These are phyloP conservation scores for Naganishia vishniacii DNA, from an alignment of 768 basidiomycete genomes.

Conservation along the genomic window DNA sequence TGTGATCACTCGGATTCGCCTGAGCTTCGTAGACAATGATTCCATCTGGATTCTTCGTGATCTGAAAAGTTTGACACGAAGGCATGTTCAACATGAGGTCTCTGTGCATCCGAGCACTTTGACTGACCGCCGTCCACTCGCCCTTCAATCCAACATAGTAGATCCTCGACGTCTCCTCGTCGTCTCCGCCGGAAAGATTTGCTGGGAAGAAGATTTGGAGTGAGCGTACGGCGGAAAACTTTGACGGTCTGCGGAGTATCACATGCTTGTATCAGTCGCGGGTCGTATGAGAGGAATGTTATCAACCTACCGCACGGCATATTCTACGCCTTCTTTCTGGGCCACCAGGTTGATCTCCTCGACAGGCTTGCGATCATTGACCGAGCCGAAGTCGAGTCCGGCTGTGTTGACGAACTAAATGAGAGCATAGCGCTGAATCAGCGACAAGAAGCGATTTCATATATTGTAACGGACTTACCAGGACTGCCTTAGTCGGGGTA, in stretches of 20 bases:
- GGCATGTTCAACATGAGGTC: not conserved
- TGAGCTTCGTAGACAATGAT: conserved; percentile 83
- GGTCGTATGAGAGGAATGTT: not conserved
- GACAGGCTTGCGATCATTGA: conserved; percentile 58
- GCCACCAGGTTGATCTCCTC: conserved; percentile 70
- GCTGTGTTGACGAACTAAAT: conserved; percentile 68
- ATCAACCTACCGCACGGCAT: conserved; percentile 64
- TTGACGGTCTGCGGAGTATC: conserved; percentile 60
- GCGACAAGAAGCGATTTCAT: no score
- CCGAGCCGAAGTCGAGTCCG: conserved; percentile 75
- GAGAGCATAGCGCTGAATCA: not conserved
- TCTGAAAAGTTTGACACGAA: conserved; percentile 50
- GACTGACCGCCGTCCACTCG: conserved; percentile 48
- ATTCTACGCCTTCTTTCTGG: conserved; percentile 74
- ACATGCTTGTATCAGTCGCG: not conserved
- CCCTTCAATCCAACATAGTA: conserved; percentile 85
- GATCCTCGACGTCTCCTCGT: conserved; percentile 64
- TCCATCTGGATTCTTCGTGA: conserved; percentile 65
- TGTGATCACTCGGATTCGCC: conserved; percentile 80
- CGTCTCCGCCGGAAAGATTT: conserved; percentile 59
- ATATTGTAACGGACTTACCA: conserved; percentile 55
- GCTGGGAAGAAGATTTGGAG: conserved; percentile 77
- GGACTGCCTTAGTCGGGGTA: conserved; percentile 64
- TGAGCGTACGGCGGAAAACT: conserved; percentile 74
- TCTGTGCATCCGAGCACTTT: not conserved